A percentile compares a stretch with the other conserved stretches of the same genome.
Conservation (phyloP, 1,284 basidiomycete genomes). For the Volvariella surrecta region DNA sequence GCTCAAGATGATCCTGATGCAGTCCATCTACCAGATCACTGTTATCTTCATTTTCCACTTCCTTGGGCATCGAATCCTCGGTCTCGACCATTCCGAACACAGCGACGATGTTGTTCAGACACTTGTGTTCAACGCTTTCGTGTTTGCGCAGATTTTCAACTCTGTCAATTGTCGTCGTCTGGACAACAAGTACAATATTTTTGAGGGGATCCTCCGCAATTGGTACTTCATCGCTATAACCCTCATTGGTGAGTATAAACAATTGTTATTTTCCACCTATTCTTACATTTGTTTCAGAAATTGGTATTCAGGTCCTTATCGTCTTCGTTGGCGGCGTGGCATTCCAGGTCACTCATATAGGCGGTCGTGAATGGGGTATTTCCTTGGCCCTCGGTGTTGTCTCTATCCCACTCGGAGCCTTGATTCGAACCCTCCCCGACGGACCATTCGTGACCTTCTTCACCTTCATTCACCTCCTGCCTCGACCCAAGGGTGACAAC, state of each 20-base stretch:
- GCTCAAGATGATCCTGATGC: constrained; percentile 92
- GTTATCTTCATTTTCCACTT: constrained; percentile 91
- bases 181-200: constrained; percentile 83
- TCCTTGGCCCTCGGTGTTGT: constrained; percentile 81
- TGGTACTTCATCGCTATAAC: constrained; percentile 88
- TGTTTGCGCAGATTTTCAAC: constrained; percentile 95
- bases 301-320: constrained; percentile 82
- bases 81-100: constrained; percentile 31
- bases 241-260: constrained; percentile 52
- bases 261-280: constrained; percentile 2
- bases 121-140: constrained; percentile 94
- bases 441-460: constrained; percentile 72
- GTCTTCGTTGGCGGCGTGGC: constrained; percentile 89
- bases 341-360: constrained; percentile 81
- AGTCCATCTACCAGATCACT: constrained; percentile 83
- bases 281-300: constrained; percentile 41
- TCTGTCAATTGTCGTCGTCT: constrained; percentile 88
- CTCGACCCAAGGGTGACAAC: constrained; percentile 41
- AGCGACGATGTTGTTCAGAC: constrained; percentile 57
- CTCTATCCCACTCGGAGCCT: constrained; percentile 80
- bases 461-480: constrained; percentile 53
- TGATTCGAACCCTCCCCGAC: constrained; percentile 81
- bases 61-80: constrained; percentile 66
- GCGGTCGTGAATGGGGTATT: constrained; percentile 88
- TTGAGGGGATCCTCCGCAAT: constrained; percentile 78